Evolutionary conservation across 176 grass and related monocot species (phyloP).

Genomic region (maize (Zea mays)): Zm-B73-REFERENCE-NAM-5.0 NC_050097.1:239346001-239346500

Average conservation of each 20-base stretch:
- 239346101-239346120: no score
- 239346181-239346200: no score
- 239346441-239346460: conserved; percentile 70
- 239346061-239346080: no score
- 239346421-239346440: conserved; percentile 76
- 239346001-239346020: background rate
- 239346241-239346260: no score
- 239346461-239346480: conserved; percentile 82
- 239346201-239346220: no score
- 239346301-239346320: conserved; percentile 8
- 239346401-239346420: conserved; percentile 23
- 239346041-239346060: background rate
- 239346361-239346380: conserved; percentile 12
- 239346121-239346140: no score
- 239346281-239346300: background rate
- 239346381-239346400: conserved; percentile 10
- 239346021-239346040: background rate
- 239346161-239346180: background rate
- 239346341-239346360: conserved; percentile 20
- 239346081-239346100: no score
- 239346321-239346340: background rate
- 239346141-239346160: no score
- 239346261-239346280: no score
- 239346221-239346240: no score
- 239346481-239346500: conserved; percentile 57